These are phyloP conservation scores for Vitis vinifera DNA, from an alignment of 164 flowering plant species.

Conservation along the genomic window DNA sequence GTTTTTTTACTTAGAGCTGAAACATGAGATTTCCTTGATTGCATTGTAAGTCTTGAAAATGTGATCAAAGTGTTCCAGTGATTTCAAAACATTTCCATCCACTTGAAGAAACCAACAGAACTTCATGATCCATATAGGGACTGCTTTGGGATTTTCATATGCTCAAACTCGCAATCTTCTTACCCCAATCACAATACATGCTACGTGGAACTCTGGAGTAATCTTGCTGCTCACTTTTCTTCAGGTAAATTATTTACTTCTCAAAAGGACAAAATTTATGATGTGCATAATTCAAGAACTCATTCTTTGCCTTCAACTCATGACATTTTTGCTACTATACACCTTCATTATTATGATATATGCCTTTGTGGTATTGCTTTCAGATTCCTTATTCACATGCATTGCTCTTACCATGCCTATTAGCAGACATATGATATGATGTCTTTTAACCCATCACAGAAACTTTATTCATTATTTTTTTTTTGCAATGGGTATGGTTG, in stretches of 20 bases:
- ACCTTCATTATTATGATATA: background rate
- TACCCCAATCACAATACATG: constrained; percentile 86
- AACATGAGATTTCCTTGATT: too few relatives aligned
- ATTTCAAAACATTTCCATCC: background rate
- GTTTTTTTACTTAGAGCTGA: too few relatives aligned
- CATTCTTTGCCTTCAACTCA: background rate
- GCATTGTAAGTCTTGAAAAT: too few relatives aligned
- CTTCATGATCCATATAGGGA: constrained; percentile 39
- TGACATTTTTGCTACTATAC: too few relatives aligned
- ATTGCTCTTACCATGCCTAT: too few relatives aligned
- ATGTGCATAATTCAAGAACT: too few relatives aligned
- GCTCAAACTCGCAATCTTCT: constrained; percentile 95
- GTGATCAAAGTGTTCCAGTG: too few relatives aligned
- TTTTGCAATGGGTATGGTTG: too few relatives aligned
- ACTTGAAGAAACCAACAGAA: background rate
- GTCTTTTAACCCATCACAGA: too few relatives aligned
- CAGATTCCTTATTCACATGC: too few relatives aligned
- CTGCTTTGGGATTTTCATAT: constrained; percentile 84
- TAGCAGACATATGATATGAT: too few relatives aligned
- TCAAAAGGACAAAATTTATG: background rate
- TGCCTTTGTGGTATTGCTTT: background rate
- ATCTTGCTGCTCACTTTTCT: constrained; percentile 80
- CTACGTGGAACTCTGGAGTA: constrained; percentile 93
- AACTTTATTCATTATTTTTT: too few relatives aligned
- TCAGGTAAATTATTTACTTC: constrained; percentile 48